Base-by-base conservation (phyloP, 2,329 filamentous ascomycete genomes). In the Cladosporium colombiae region DNA sequence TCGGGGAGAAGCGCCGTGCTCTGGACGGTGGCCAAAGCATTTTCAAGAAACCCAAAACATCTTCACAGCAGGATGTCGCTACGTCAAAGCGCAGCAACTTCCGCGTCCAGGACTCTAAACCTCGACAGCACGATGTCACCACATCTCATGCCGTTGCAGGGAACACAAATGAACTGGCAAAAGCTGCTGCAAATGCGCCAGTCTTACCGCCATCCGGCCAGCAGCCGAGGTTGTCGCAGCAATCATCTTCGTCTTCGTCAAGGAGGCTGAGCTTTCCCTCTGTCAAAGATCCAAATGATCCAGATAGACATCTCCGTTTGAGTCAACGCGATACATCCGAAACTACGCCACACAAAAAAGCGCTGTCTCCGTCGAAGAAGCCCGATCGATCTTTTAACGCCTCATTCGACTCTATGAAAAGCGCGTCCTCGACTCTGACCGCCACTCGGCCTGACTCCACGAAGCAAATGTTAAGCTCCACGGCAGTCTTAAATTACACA, bases 271-370 rank as follows among this genome's bases (percentile, higher is more conserved):
- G 83, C 31, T 96, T 92, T 72, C 85, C 89, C 1, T 85, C 93
- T 14, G 91, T 94, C 25, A 96, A 96, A 77, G 87, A 94, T 70
- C 85, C 89, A 0, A 84, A 88, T 70, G 87, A 91, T 70, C 84
- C 86, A 5, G 83, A 82, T 66, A 91, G 89, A 0, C 81, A 83
- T 31, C 70, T 87, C 55, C 86, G 88, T 53, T 80, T 92, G 33
- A 92, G 89, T 72, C 91, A 94, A 75, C 65, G 61, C 18, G 50
- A 61, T 29, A 21, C 29, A 40, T n/a, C 16, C 27, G 29, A 29
- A 29, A 18, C 23, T 1, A 55, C 61, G 7, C 16, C 35, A 21
- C 23, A 21, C 35, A 63, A 44, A 13, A n/a, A n/a, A 5, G 14
- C 50, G 14, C n/a, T 25, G n/a, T 56, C 61, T 14, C 33, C 35